Conservation (phyloP, 129 eudicot species). For the Calendula officinalis region DNA sequence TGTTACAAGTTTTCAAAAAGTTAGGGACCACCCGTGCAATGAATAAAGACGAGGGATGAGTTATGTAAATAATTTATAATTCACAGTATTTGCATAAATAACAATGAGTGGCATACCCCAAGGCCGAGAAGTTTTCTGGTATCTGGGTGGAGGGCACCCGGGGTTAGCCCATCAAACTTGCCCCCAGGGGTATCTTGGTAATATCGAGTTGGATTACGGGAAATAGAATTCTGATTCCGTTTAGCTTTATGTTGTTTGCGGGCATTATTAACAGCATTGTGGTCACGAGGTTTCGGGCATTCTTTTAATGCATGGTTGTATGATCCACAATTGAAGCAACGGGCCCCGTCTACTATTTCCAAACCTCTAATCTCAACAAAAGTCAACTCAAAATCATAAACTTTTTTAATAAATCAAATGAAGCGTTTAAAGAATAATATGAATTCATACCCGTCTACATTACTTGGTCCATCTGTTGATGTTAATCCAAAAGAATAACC, state of each 20-base stretch:
- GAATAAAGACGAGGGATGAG: no score
- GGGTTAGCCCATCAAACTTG: constrained; percentile 85
- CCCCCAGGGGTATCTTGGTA: constrained; percentile 82
- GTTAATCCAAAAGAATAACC: constrained; percentile 65
- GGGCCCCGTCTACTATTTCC: constrained; percentile 61
- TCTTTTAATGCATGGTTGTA: constrained; percentile 84
- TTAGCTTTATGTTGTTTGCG: constrained; percentile 66
- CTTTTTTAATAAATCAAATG: background rate
- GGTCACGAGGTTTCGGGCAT: constrained; percentile 89
- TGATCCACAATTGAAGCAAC: constrained; percentile 95
- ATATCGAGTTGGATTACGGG: constrained; percentile 79
- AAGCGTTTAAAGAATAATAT: constrained; percentile 7
- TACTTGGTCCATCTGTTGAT: constrained; percentile 51
- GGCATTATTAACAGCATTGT: constrained; percentile 70
- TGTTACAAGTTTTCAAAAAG: no score
- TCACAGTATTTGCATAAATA: background rate
- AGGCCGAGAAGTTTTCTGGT: constrained; percentile 71
- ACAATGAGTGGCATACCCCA: constrained; percentile 52
- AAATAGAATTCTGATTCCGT: constrained; percentile 63
- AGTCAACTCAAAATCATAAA: background rate
- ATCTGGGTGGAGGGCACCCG: constrained; percentile 79
- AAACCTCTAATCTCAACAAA: constrained; percentile 41
- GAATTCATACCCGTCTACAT: constrained; percentile 52
- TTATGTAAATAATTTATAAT: no score
- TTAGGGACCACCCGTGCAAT: no score